Conservation (phyloP, 2,329 filamentous ascomycete genomes). For the Grosmannia serpens region DNA sequence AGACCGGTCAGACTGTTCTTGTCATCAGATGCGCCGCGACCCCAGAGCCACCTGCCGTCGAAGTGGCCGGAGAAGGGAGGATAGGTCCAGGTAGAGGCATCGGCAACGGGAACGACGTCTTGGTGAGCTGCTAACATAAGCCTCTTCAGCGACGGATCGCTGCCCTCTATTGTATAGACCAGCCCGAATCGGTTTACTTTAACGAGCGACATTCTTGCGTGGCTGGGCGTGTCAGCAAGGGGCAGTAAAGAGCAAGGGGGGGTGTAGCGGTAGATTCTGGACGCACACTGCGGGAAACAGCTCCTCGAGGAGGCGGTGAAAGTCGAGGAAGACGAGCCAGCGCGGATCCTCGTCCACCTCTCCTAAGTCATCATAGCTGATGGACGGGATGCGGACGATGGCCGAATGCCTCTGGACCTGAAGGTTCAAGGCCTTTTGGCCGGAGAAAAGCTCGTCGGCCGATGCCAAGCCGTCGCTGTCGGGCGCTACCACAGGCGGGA, state of each 20-base stretch:
- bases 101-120: slow-evolving; percentile 49
- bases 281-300: slow-evolving; percentile 40
- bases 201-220: slow-evolving; percentile 28
- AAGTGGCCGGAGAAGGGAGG: slow-evolving; percentile 48
- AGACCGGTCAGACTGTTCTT: slow-evolving; percentile 50
- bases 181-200: slow-evolving; percentile 48
- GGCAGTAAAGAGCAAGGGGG: slow-evolving; percentile 9
- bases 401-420: slow-evolving; percentile 18
- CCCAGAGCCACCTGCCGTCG: slow-evolving; percentile 49
- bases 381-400: slow-evolving; percentile 20
- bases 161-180: slow-evolving; percentile 45
- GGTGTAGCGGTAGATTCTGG: neutral
- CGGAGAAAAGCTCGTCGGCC: slow-evolving; percentile 8
- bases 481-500: slow-evolving; percentile 11
- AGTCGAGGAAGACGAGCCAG: slow-evolving; percentile 46
- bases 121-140: slow-evolving; percentile 52
- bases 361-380: slow-evolving; percentile 31
- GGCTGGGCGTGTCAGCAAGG: neutral
- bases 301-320: slow-evolving; percentile 36
- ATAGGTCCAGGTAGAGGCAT: slow-evolving; percentile 45
- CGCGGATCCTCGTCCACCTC: slow-evolving; percentile 41
- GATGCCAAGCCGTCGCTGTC: slow-evolving; percentile 9
- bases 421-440: slow-evolving; percentile 3
- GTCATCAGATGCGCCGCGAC: slow-evolving; percentile 47
- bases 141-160: slow-evolving; percentile 36